Percentiles rank a stretch among this genome's conserved stretches.
Conservation (phyloP, 2,329 filamentous ascomycete genomes). For the Nothomitra cinnamomea region DNA sequence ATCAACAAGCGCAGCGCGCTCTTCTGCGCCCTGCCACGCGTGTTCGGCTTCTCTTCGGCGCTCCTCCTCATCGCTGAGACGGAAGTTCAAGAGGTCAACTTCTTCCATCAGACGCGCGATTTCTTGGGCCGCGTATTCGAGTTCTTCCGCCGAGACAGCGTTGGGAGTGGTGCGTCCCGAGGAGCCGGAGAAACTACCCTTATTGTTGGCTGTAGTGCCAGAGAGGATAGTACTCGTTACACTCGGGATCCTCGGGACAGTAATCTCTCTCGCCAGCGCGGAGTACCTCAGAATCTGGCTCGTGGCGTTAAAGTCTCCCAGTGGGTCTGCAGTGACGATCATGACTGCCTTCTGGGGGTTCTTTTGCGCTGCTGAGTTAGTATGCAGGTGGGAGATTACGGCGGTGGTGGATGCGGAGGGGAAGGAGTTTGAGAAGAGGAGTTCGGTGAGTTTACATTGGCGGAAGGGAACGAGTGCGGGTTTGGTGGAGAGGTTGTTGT, state of each 20-base stretch:
- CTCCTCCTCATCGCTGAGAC: slow-evolving; percentile 53
- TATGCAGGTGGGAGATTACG: too few relatives aligned
- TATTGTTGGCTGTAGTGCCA: slow-evolving; percentile 11
- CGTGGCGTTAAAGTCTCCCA: slow-evolving; percentile 91
- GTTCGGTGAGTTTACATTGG: slow-evolving; percentile 71
- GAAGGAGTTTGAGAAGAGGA: slow-evolving; percentile 79
- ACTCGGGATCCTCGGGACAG: slow-evolving; percentile 74
- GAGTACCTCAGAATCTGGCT: slow-evolving; percentile 92
- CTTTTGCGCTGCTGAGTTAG: slow-evolving; percentile 29
- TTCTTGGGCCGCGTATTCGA: slow-evolving; percentile 67
- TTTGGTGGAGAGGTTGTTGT: slow-evolving; percentile 33
- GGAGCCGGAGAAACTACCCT: not conserved
- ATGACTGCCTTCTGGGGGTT: slow-evolving; percentile 74
- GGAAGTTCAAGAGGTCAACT: slow-evolving; percentile 54
- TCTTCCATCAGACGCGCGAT: slow-evolving; percentile 65
- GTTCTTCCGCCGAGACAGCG: slow-evolving; percentile 34
- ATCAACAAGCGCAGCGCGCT: slow-evolving; percentile 49
- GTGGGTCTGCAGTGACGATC: slow-evolving; percentile 87
- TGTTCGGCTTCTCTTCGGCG: slow-evolving; percentile 55
- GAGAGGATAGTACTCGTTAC: slow-evolving; percentile 26
- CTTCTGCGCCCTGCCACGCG: slow-evolving; percentile 47
- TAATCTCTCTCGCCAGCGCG: slow-evolving; percentile 80
- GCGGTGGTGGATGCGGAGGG: slow-evolving; percentile 41
- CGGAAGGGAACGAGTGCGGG: slow-evolving; percentile 60
- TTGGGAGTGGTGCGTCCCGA: slow-evolving; percentile 27